Conservation (phyloP, 768 basidiomycete genomes). For the Amanita subjunquillea region DNA sequence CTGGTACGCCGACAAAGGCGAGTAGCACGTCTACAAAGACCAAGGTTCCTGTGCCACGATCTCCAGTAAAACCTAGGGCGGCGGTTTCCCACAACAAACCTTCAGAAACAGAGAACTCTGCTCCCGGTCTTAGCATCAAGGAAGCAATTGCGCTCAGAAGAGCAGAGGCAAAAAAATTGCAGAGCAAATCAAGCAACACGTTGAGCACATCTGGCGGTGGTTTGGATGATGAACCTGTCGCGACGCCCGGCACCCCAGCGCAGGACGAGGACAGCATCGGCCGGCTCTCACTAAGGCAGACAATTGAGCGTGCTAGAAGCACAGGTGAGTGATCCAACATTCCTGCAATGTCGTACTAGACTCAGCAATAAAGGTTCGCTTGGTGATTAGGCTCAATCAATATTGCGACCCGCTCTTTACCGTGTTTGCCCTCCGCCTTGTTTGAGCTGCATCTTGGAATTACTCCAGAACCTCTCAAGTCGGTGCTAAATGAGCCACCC, state of each 20-base stretch:
- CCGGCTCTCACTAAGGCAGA: slow-evolving; percentile 57
- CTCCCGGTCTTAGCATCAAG: slow-evolving; percentile 43
- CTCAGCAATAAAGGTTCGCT: slow-evolving; percentile 34
- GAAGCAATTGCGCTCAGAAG: slow-evolving; percentile 74
- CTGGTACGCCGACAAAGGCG: neutral
- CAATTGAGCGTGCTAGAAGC: slow-evolving; percentile 67
- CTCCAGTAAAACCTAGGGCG: neutral
- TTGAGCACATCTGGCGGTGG: slow-evolving; percentile 24
- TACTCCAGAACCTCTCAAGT: slow-evolving; percentile 58
- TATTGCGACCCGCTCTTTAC: slow-evolving; percentile 60
- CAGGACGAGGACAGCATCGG: slow-evolving; percentile 42
- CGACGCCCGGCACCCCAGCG: slow-evolving; percentile 20
- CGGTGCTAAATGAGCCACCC: slow-evolving; percentile 51
- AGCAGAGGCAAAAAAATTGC: slow-evolving; percentile 66
- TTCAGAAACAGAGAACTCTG: slow-evolving; percentile 14
- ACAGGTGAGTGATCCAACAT: slow-evolving; percentile 45
- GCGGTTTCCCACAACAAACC: slow-evolving; percentile 15
- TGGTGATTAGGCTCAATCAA: slow-evolving; percentile 56
- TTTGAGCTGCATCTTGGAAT: slow-evolving; percentile 76
- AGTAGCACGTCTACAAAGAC: neutral
- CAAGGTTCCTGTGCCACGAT: neutral
- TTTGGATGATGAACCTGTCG: slow-evolving; percentile 38
- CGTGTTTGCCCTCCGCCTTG: slow-evolving; percentile 64
- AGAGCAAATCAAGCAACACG: slow-evolving; percentile 16
- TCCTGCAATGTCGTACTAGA: slow-evolving; percentile 22